These are phyloP conservation scores for Fusarium virguliforme DNA, from an alignment of 2,329 filamentous ascomycete genomes.

Conservation along the genomic window DNA sequence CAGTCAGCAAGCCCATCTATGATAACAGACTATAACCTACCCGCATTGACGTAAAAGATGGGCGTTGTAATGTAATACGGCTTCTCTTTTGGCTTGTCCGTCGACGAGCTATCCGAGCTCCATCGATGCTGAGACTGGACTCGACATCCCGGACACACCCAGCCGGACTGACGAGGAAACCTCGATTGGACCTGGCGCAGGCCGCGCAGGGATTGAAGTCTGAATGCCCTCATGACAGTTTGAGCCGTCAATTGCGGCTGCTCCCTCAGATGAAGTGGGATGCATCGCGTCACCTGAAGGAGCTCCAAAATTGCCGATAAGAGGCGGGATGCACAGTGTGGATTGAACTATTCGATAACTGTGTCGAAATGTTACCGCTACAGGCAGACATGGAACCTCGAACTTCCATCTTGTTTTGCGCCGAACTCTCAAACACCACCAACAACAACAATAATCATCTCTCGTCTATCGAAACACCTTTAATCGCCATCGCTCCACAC, in stretches of 20 bases:
- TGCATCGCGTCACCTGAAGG: slow-evolving; percentile 34
- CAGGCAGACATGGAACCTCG: slow-evolving; percentile 24
- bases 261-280: slow-evolving; percentile 10
- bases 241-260: background rate
- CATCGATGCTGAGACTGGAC: slow-evolving; percentile 49
- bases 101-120: slow-evolving; percentile 52
- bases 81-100: slow-evolving; percentile 83
- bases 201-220: slow-evolving; percentile 49
- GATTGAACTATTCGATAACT: slow-evolving; percentile 44
- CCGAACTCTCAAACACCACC: slow-evolving; percentile 27
- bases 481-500: background rate
- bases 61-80: slow-evolving; percentile 96
- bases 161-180: slow-evolving; percentile 39
- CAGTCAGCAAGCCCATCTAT: background rate
- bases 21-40: slow-evolving; percentile 62
- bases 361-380: slow-evolving; percentile 28
- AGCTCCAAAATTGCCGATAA: slow-evolving; percentile 45
- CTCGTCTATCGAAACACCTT: background rate
- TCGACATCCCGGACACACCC: slow-evolving; percentile 53
- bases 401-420: slow-evolving; percentile 44
- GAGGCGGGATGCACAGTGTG: slow-evolving; percentile 39
- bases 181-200: slow-evolving; percentile 44
- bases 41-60: slow-evolving; percentile 99
- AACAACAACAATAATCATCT: background rate
- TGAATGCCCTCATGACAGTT: slow-evolving; percentile 51